phyloP scores from a whole-genome alignment of 140 eudicot species.

The Anethum foeniculum region DNA sequence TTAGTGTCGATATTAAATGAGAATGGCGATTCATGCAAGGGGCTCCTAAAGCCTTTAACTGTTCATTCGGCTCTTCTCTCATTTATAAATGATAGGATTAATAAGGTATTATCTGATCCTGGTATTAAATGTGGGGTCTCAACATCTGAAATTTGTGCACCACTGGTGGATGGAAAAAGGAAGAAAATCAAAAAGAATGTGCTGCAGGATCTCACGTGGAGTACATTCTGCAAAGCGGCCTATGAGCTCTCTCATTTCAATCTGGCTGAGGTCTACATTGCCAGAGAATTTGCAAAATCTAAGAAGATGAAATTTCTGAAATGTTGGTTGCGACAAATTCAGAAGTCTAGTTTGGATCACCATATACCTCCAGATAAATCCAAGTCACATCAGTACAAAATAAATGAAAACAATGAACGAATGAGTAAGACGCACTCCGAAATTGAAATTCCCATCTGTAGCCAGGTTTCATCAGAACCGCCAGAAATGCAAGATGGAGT shows the following conservation, averaged over 20 bases:
- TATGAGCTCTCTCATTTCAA: constrained; percentile 41
- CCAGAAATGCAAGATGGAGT: constrained; percentile 29
- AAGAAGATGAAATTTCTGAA: constrained; percentile 81
- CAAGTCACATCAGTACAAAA: constrained; percentile 22
- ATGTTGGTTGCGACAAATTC: constrained; percentile 84
- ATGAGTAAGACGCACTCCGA: constrained; percentile 14
- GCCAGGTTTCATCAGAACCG: constrained; percentile 20
- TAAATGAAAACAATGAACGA: constrained; percentile 22
- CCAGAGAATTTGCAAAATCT: constrained; percentile 36
- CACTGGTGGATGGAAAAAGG: constrained; percentile 33
- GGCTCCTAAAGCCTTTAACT: constrained; percentile 73
- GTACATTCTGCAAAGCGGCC: constrained; percentile 58
- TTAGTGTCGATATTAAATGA: constrained; percentile 40
- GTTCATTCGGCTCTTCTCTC: constrained; percentile 54
- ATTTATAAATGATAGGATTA: constrained; percentile 19
- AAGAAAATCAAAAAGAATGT: constrained; percentile 35
- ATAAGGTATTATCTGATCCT: constrained; percentile 14
- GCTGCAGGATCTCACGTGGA: constrained; percentile 56
- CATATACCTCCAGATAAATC: constrained; percentile 18
- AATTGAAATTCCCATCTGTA: constrained; percentile 21
- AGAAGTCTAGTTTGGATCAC: constrained; percentile 12
- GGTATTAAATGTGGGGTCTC: constrained; percentile 29
- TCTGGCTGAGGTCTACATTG: constrained; percentile 52
- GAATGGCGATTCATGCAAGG: constrained; percentile 42
- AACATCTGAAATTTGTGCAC: constrained; percentile 26